phyloP scores from a whole-genome alignment of 1,284 basidiomycete genomes.

The Trametes pubescens region DNA sequence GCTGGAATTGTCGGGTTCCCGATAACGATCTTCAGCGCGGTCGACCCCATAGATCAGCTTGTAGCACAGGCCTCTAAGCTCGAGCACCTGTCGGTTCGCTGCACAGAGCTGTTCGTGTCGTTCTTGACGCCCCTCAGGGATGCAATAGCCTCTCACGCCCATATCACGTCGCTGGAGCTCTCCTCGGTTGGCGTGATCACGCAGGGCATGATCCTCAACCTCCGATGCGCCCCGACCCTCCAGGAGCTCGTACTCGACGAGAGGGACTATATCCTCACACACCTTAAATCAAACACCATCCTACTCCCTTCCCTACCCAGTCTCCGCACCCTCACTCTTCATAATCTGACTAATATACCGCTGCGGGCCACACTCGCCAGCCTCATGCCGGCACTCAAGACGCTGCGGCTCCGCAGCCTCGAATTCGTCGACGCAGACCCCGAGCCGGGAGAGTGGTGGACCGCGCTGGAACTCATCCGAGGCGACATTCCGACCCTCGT shows the following conservation, averaged over 20 bases:
- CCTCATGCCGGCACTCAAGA: conserved; percentile 3
- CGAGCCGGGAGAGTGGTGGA: conserved; percentile 4
- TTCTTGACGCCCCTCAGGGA: not conserved
- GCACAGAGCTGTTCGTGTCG: not conserved
- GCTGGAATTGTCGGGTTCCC: not conserved
- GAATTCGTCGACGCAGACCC: conserved; percentile 2
- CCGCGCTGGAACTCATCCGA: conserved; percentile 1
- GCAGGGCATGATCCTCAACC: conserved; percentile 3
- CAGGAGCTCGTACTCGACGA: not conserved
- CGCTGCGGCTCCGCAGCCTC: conserved; percentile 6
- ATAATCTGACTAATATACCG: not conserved
- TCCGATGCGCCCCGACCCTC: conserved; percentile 3
- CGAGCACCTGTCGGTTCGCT: not conserved
- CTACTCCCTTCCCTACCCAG: not conserved
- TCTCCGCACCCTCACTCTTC: not conserved
- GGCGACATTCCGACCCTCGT: conserved; percentile 16
- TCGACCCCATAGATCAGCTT: not conserved
- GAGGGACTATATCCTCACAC: not conserved
- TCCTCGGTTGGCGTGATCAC: not conserved
- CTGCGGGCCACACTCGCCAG: not conserved
- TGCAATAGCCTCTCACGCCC: not conserved
- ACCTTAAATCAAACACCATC: not conserved
- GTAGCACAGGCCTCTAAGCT: not conserved
- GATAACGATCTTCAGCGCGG: not conserved
- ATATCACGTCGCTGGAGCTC: not conserved